phyloP scores from a whole-genome alignment of 768 basidiomycete genomes.

The Mycena amicta region DNA sequence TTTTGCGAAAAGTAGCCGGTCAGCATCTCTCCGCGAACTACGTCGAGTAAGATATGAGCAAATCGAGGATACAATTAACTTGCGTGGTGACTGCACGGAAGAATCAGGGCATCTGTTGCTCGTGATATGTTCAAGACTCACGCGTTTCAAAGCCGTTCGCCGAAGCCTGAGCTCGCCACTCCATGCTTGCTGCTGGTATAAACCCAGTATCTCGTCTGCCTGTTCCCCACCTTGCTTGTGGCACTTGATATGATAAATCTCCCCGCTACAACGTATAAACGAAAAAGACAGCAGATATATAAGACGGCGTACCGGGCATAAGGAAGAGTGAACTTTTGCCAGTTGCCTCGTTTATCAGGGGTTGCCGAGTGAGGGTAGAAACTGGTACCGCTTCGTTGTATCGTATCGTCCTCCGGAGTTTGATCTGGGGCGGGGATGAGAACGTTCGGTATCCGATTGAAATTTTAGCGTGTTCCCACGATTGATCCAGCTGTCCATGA shows the following conservation, averaged over 20 bases:
- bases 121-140: not conserved
- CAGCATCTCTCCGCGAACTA: not conserved
- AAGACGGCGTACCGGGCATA: not conserved
- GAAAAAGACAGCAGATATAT: not conserved
- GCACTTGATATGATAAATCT: constrained; percentile 1
- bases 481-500: not conserved
- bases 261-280: not conserved
- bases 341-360: not conserved
- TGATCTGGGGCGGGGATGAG: too few species aligned
- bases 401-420: not conserved
- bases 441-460: too few species aligned
- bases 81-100: not conserved
- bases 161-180: not conserved
- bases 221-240: not conserved
- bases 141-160: constrained; percentile 3
- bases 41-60: not conserved
- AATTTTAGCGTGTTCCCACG: too few species aligned
- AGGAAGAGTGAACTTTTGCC: not conserved
- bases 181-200: constrained; percentile 3
- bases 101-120: not conserved
- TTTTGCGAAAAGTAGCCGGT: constrained; percentile 12
- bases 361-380: not conserved
- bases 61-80: not conserved
- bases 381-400: not conserved
- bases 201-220: not conserved